Percentiles rank a stretch among this genome's conserved stretches.
These are phyloP conservation scores for Platanthera zijinensis DNA, from an alignment of 106 monocot species.

Conservation along the genomic window DNA sequence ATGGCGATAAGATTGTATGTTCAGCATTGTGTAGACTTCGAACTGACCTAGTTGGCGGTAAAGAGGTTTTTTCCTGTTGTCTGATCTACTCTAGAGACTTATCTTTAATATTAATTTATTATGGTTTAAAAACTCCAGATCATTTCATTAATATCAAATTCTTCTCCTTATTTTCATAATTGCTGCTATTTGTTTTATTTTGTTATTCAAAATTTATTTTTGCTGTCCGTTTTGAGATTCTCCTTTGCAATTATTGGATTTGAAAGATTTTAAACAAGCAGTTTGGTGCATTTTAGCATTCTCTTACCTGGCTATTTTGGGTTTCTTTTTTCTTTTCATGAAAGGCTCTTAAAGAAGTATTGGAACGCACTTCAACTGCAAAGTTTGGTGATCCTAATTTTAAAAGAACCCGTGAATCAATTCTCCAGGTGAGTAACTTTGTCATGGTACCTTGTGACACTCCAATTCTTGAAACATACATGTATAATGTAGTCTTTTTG, in stretches of 20 bases:
- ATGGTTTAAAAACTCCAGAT: background rate
- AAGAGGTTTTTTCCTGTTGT: slow-evolving; percentile 35
- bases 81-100: background rate
- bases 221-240: background rate
- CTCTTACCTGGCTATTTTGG: background rate
- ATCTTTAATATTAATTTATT: background rate
- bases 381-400: slow-evolving; percentile 41
- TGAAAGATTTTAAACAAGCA: background rate
- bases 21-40: slow-evolving; percentile 52
- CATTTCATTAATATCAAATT: background rate
- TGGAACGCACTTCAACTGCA: slow-evolving; percentile 23
- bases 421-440: slow-evolving; percentile 65
- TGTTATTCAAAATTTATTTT: background rate
- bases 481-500: background rate
- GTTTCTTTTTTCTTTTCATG: slow-evolving; percentile 6
- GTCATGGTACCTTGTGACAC: background rate
- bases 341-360: slow-evolving; percentile 52
- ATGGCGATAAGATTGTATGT: slow-evolving; percentile 63
- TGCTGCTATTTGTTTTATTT: background rate
- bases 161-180: background rate
- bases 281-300: background rate
- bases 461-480: background rate
- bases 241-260: background rate
- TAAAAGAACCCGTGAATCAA: slow-evolving; percentile 57
- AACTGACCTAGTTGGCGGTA: slow-evolving; percentile 46